phyloP scores from a whole-genome alignment of 257 asterid genomes.

The Salvia miltiorrhiza region DNA sequence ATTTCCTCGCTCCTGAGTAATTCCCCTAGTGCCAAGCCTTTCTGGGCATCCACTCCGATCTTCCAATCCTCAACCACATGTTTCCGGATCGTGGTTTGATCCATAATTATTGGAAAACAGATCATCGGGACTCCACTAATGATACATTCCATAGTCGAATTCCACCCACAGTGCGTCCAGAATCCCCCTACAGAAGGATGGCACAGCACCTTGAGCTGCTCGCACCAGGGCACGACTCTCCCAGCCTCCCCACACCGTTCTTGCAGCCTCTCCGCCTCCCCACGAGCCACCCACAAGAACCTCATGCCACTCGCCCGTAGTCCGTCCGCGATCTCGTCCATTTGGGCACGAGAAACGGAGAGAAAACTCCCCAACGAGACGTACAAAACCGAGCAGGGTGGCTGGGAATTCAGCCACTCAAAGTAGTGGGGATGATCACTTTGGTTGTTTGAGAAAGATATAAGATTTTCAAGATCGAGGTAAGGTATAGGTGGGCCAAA shows the following conservation, averaged over 20 bases:
- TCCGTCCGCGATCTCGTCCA: conserved; percentile 59
- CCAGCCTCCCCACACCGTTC: conserved; percentile 41
- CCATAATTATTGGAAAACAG: conserved; percentile 49
- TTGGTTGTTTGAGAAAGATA: conserved; percentile 14
- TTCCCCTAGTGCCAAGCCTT: conserved; percentile 21
- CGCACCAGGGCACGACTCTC: conserved; percentile 53
- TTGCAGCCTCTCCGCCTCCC: conserved; percentile 44
- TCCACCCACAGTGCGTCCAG: conserved; percentile 85
- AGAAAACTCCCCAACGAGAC: conserved; percentile 70
- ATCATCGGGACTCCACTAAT: conserved; percentile 56
- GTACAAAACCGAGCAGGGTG: conserved; percentile 54
- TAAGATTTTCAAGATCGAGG: conserved; percentile 9
- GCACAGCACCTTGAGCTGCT: conserved; percentile 52
- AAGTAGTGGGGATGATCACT: conserved; percentile 26
- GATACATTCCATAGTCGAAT: conserved; percentile 56
- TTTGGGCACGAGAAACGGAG: conserved; percentile 47
- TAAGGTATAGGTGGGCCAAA: conserved; percentile 68
- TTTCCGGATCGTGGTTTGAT: conserved; percentile 49
- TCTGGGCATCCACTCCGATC: conserved; percentile 52
- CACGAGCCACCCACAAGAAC: conserved; percentile 75
- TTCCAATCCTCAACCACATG: conserved; percentile 65
- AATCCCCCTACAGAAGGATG: conserved; percentile 64
- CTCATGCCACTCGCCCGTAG: conserved; percentile 45
- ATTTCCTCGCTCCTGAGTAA: conserved; percentile 34
- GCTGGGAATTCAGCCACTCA: conserved; percentile 65